These are phyloP conservation scores for Paramecium tetraurelia DNA, from an alignment of 73 alveolate species.

Conservation along the genomic window DNA sequence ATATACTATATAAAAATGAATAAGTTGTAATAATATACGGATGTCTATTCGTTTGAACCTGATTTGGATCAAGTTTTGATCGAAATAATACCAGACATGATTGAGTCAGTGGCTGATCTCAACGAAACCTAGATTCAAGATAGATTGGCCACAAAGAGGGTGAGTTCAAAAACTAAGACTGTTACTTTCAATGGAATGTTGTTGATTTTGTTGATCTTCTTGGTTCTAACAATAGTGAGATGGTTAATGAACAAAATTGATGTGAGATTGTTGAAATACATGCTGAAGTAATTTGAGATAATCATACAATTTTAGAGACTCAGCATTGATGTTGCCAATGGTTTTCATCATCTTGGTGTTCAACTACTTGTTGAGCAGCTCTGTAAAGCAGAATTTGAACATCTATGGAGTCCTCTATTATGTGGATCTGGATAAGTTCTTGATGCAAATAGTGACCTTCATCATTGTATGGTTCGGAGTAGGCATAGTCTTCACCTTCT, in stretches of 20 bases:
- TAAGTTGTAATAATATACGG: not conserved
- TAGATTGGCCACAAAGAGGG: not conserved
- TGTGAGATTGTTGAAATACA: not conserved
- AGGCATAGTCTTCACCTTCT: not conserved
- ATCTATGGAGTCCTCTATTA: not conserved
- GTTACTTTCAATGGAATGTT: not conserved
- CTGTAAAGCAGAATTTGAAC: not conserved
- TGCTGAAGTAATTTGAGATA: not conserved
- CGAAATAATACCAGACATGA: not conserved
- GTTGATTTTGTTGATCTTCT: not conserved
- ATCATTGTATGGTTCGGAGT: not conserved
- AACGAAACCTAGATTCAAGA: not conserved
- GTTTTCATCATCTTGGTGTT: not conserved
- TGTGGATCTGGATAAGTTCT: conserved; percentile 38
- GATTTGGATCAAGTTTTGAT: not conserved
- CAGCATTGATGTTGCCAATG: not conserved
- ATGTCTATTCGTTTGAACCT: not conserved
- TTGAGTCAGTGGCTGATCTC: not conserved
- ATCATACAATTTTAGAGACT: not conserved
- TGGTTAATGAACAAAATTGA: not conserved
- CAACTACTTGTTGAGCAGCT: not conserved
- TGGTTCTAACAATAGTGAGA: not conserved
- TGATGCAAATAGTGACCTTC: not conserved
- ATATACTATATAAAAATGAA: not conserved
- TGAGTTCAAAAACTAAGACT: not conserved